phyloP scores from a whole-genome alignment of 805 yeast genomes.

The Diddensiella caesifluorescens region DNA sequence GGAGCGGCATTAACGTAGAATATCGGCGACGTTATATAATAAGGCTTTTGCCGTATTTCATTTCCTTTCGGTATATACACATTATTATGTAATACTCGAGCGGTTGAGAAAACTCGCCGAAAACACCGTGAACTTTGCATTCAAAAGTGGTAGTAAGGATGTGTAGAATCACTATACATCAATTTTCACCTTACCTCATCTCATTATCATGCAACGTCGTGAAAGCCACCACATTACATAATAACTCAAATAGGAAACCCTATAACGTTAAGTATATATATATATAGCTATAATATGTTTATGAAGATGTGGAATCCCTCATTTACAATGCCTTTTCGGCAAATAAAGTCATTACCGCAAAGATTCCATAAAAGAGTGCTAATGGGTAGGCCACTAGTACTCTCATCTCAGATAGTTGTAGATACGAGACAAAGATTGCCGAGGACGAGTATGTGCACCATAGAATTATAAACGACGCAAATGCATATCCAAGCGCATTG shows the following conservation, averaged over 20 bases:
- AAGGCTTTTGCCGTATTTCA: constrained; percentile 22
- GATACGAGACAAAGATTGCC: constrained; percentile 82
- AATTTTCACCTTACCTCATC: too few relatives aligned
- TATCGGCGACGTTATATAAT: constrained; percentile 80
- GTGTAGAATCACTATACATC: too few relatives aligned
- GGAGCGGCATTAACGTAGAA: constrained; percentile 96
- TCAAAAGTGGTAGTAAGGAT: too few relatives aligned
- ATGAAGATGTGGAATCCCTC: too few relatives aligned
- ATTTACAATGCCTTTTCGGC: constrained; percentile 37
- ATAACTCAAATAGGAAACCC: too few relatives aligned
- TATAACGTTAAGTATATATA: too few relatives aligned
- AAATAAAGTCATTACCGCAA: constrained; percentile 93
- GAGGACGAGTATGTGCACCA: constrained; percentile 96
- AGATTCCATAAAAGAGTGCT: constrained; percentile 84
- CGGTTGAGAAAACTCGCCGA: too few relatives aligned
- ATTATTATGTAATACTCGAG: too few relatives aligned
- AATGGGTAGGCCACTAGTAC: constrained; percentile 90
- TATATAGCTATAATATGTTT: too few relatives aligned
- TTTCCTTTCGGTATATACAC: neutral
- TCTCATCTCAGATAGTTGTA: constrained; percentile 79
- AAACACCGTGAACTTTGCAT: too few relatives aligned
- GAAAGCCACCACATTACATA: too few relatives aligned
- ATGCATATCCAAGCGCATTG: constrained; percentile 63
- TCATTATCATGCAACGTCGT: too few relatives aligned
- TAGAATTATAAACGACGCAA: constrained; percentile 60